These are phyloP conservation scores for Colletotrichum tropicale DNA, from an alignment of 2,329 filamentous ascomycete genomes.

Conservation along the genomic window DNA sequence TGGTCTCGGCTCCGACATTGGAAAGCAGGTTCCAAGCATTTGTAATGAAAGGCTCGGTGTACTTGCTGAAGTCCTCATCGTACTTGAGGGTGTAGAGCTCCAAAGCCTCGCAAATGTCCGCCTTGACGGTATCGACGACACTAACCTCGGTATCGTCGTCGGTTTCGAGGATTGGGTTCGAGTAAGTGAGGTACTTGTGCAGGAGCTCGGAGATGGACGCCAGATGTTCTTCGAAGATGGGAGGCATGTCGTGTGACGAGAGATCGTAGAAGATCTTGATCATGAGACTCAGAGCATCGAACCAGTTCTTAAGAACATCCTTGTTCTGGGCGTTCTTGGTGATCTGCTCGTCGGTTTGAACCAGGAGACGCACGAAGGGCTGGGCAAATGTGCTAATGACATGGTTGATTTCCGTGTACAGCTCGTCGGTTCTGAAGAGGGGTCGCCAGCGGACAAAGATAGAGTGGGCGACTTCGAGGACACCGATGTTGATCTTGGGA, in stretches of 20 bases:
- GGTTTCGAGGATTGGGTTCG: slow-evolving; percentile 81
- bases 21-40: slow-evolving; percentile 93
- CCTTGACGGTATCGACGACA: slow-evolving; percentile 83
- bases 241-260: slow-evolving; percentile 95
- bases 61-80: slow-evolving; percentile 86
- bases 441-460: slow-evolving; percentile 97
- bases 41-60: slow-evolving; percentile 83
- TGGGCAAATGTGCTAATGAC: slow-evolving; percentile 84
- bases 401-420: slow-evolving; percentile 96
- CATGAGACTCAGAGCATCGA: slow-evolving; percentile 85
- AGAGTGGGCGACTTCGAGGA: slow-evolving; percentile 95
- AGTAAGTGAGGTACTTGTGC: slow-evolving; percentile 91
- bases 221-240: slow-evolving; percentile 91
- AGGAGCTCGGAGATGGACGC: slow-evolving; percentile 76
- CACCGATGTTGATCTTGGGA: slow-evolving; percentile 86
- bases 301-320: slow-evolving; percentile 74
- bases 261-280: slow-evolving; percentile 95
- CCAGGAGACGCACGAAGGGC: slow-evolving; percentile 82
- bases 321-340: slow-evolving; percentile 78
- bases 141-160: slow-evolving; percentile 91
- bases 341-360: slow-evolving; percentile 74
- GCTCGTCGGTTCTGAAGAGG: slow-evolving; percentile 87
- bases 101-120: slow-evolving; percentile 90
- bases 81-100: slow-evolving; percentile 94
- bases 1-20: slow-evolving; percentile 82